Evolutionary conservation across 768 basidiomycete genomes (phyloP), one percentile per base, ranked within the genome.

Genomic region (Russula olivacea): DNA sequence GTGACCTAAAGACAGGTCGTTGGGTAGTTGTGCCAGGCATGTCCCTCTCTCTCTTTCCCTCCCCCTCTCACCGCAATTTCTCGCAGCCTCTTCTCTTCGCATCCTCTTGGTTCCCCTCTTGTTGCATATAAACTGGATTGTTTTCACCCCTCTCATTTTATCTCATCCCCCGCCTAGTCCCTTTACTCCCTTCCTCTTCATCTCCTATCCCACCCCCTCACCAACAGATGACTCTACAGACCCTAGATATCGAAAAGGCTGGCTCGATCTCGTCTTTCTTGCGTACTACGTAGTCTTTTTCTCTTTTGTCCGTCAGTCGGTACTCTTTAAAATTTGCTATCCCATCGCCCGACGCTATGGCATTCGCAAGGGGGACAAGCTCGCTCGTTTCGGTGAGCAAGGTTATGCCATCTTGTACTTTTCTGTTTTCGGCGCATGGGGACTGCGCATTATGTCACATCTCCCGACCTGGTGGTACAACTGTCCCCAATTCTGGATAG

Each of bases 311-410:
- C 86, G 96, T 34, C 93, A 98, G 74, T 70, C 78, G 49, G 71
- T 93, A 72, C 83, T 87, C 19, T 67, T 89, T 69, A 82, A 81
- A 59, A 40, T 92, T 12, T 83, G 85, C 49, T 76, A 77, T 25
- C 90, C 89, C 1, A 66, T 93, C 41, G 94, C 88, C 0, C 80
- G 77, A 38, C 78, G 80, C 62, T 85, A 88, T 59, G 89, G 93
- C 2, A 81, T 99, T 54, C 81, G 77, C 69, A 84, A 79, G 65
- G 73, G 75, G 61, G 71, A 71, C 25, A 97, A 95, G 73, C 73
- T 93, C 15, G 83, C 86, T 59, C 79, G 96, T 40, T 98, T 98
- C 70, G 90, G 86, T 21, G 96, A 99, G 76, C 96, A 96, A 71
- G 85, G 83, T 0, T 97, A 99, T 73, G 91, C 93, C 0, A 55